phyloP scores from a whole-genome alignment of 2,329 filamentous ascomycete species.

The Apiospora saccharicola region DNA sequence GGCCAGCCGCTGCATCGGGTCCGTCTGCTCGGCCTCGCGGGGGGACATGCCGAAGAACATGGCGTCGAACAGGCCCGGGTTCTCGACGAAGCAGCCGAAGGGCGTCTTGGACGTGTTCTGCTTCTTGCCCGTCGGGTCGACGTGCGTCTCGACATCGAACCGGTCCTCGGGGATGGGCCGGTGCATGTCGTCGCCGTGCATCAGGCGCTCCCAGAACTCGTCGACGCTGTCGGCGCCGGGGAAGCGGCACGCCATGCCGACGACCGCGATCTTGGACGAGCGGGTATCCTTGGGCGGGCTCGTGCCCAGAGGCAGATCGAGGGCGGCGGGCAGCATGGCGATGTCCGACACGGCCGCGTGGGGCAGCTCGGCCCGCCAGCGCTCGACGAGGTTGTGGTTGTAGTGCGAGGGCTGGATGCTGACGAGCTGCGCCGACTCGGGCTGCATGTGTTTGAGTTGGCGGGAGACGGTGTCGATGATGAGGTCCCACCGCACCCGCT shows the following conservation, averaged over 20 bases:
- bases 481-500: conserved; percentile 12
- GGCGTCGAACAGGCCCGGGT: conserved; percentile 27
- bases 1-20: conserved; percentile 73
- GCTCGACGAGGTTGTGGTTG: neutral
- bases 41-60: conserved; percentile 29
- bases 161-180: conserved; percentile 42
- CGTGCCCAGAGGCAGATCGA: neutral
- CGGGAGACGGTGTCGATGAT: conserved; percentile 11
- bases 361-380: conserved; percentile 17
- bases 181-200: conserved; percentile 68
- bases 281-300: conserved; percentile 3
- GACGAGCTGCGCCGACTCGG: conserved; percentile 4
- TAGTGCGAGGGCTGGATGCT: conserved; percentile 17
- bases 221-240: conserved; percentile 66
- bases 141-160: conserved; percentile 25
- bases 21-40: conserved; percentile 58
- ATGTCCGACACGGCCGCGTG: neutral
- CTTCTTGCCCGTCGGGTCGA: conserved; percentile 65
- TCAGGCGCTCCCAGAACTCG: conserved; percentile 67
- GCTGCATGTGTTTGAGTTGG: neutral
- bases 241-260: conserved; percentile 70
- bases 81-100: conserved; percentile 31
- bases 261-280: conserved; percentile 69
- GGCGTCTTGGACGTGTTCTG: conserved; percentile 28
- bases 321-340: neutral